Base-by-base conservation (phyloP, 2,329 filamentous ascomycete species). In the Claviceps citrina region DNA sequence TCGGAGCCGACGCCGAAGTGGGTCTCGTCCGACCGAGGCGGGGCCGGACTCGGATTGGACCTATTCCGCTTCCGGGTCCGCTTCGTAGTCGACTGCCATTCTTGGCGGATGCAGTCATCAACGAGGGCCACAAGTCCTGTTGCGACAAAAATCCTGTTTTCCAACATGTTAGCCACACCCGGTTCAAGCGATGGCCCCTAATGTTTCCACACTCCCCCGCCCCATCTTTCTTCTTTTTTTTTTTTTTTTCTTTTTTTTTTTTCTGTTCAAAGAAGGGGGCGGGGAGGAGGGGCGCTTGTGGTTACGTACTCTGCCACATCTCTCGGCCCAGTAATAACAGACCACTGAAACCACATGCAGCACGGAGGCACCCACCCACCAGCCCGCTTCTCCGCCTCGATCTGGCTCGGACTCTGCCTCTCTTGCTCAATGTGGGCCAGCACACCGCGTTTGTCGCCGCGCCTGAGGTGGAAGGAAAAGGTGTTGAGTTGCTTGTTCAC, bases 281-380 rank as follows among this genome's bases (percentile, higher is more conserved):
- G n/a, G n/a, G n/a, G n/a, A n/a, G n/a, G n/a, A n/a, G n/a, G n/a
- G n/a, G n/a, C n/a, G n/a, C n/a, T n/a, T n/a, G n/a, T n/a, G n/a
- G n/a, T 20, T 30, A 67, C 70, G 65, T 76, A 93, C 85, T 95
- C 87, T 46, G 85, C 84, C 53, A 93, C 76, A 56, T 94, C 87
- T 37, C 81, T 81, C 55, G 75, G 65, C 49, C 73, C 77, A 25
- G 71, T 66, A 48, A 91, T 68, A 44, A 91, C 69, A 13, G 67
- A 68, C 44, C 74, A 63, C 57, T 94, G 84, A 56, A 96, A 84
- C 76, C 84, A 87, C 76, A 96, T 79, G 51, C 83, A 84, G 56
- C 82, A 93, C 5, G 85, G 86, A 41, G 85, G 83, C 19, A 96
- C 71, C 86, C 89, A 96, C 42, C 84, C 84, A 38, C 87, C 87